A percentile compares a stretch with the other conserved stretches of the same genome.
phyloP scores from a whole-genome alignment of 164 flowering plant genomes.

The Dillenia suffruticosa region DNA sequence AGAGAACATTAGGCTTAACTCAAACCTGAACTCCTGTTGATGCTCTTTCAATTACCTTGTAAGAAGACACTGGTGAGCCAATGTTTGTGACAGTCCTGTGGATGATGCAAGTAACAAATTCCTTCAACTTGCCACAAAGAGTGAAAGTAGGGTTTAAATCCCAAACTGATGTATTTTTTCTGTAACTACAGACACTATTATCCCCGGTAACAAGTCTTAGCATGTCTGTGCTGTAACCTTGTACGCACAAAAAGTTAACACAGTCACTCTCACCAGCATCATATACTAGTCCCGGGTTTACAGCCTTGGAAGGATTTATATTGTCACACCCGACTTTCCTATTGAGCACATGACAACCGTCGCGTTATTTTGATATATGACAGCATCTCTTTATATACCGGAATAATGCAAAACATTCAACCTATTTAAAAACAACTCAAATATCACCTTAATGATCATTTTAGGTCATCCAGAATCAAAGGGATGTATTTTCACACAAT shows the following conservation, averaged over 20 bases:
- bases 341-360: too few relatives aligned
- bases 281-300: conserved; percentile 52
- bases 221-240: conserved; percentile 26
- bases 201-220: conserved; percentile 37
- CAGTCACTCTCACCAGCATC: conserved; percentile 46
- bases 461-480: too few relatives aligned
- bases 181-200: conserved; percentile 26
- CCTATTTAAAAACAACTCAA: too few relatives aligned
- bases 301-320: conserved; percentile 44
- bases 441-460: too few relatives aligned
- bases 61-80: conserved; percentile 40
- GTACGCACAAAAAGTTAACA: conserved; percentile 44
- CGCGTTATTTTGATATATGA: too few relatives aligned
- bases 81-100: conserved; percentile 64
- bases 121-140: background rate
- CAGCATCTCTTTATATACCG: too few relatives aligned
- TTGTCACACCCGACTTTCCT: too few relatives aligned
- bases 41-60: conserved; percentile 21
- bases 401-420: too few relatives aligned
- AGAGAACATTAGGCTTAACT: conserved; percentile 30
- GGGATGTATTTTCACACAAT: too few relatives aligned
- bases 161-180: conserved; percentile 28
- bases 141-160: conserved; percentile 63
- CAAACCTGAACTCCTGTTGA: conserved; percentile 26
- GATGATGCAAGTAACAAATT: conserved; percentile 18